Evolutionary conservation across 331 rosid genomes (phyloP), one percentile per base, ranked within the genome.

Genomic region (Saraca asoca): DNA sequence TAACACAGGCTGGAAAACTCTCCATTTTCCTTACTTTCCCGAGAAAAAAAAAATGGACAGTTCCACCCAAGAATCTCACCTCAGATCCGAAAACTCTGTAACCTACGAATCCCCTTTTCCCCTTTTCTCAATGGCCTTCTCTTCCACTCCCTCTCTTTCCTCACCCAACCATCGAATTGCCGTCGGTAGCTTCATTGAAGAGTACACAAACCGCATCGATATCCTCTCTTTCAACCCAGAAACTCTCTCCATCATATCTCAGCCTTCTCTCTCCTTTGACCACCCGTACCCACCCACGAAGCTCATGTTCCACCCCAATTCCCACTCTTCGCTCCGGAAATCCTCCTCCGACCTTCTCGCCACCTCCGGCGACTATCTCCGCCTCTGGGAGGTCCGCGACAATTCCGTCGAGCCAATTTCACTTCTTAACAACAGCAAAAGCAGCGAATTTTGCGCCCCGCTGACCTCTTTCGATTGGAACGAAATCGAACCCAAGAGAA

Each of bases 251-350:
- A 34, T 93, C 0, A 64, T 67, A 1, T 52, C 87, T 2, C 73
- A 74, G 16, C 96, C 97, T 6, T 42, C 85, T 0, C 98, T 94
- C 70, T 90, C 97, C 53, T 94, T 94, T 35, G 97, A 94, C 63
- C 98, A 94, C 63, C 96, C 98, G 0, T 90, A 94, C 77, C 98
- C 98, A 5, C 95, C 98, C 51, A 94, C 97, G 24, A 94, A 94
- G 66, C 96, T 94, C 76, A 88, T 90, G 97, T 94, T 94, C 88
- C 95, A 88, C 58, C 98, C 96, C n/a, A 33, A 71, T 15, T 1
- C 87, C 37, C 61, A 80, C 7, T 72, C 79, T 19, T 6, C 88
- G 13, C 76, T 81, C 67, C 82, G 49, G 9, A 78, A 79, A 13
- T 51, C 80, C 42, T 66, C 81, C 70, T 63, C 68, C 73, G 90